These are phyloP conservation scores for Monosporascus sp. DNA, from an alignment of 2,329 filamentous ascomycete genomes.

Conservation along the genomic window DNA sequence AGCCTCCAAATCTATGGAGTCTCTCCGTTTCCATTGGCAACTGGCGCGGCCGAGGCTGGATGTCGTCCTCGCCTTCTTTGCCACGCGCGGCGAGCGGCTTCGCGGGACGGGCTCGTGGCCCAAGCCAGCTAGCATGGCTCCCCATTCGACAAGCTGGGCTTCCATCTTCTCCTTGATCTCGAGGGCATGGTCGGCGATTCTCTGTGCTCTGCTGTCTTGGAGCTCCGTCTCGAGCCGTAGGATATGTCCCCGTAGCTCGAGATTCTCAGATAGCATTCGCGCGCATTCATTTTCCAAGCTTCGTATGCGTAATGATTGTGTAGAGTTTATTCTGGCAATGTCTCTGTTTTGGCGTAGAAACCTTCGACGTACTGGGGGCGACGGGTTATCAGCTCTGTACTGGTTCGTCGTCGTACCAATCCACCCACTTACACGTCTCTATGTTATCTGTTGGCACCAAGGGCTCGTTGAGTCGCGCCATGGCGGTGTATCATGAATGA, in stretches of 20 bases:
- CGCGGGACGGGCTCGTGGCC: conserved; percentile 51
- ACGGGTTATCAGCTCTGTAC: conserved; percentile 1
- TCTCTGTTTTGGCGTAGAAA: conserved; percentile 81
- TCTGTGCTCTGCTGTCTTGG: conserved; percentile 52
- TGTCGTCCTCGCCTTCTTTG: conserved; percentile 35
- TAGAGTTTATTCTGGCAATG: conserved; percentile 72
- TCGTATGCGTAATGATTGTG: conserved; percentile 71
- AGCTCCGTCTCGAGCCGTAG: conserved; percentile 63
- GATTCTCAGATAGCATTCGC: conserved; percentile 71
- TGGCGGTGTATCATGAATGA: conserved; percentile 35
- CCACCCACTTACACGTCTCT: conserved; percentile 58
- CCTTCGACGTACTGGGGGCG: conserved; percentile 61
- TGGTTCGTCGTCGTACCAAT: background rate
- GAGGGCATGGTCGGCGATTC: conserved; percentile 60
- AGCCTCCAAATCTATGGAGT: conserved; percentile 48
- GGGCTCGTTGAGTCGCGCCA: conserved; percentile 79
- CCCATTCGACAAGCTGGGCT: conserved; percentile 66
- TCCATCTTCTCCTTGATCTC: conserved; percentile 68
- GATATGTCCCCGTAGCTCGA: conserved; percentile 65
- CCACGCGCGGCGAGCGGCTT: conserved; percentile 37
- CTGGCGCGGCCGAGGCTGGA: conserved; percentile 38
- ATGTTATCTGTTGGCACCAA: conserved; percentile 62
- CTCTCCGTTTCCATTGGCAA: conserved; percentile 50
- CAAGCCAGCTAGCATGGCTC: conserved; percentile 59
- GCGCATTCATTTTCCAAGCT: conserved; percentile 71